Percentiles rank a stretch among this genome's conserved stretches.
These are phyloP conservation scores for Coffea canephora DNA, from an alignment of 257 asterid genomes.

Conservation along the genomic window DNA sequence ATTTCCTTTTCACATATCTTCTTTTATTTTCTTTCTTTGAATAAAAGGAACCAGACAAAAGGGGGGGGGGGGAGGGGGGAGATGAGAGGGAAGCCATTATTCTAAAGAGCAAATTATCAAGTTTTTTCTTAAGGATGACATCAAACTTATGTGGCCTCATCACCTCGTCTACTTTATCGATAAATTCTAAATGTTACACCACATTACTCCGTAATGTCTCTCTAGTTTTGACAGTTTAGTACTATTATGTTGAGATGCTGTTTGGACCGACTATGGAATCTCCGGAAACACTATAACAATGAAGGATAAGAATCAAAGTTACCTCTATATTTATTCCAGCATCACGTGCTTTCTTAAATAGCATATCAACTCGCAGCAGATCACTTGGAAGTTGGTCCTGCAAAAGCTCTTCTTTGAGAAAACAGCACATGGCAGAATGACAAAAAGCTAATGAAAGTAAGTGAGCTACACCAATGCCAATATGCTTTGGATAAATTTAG, in stretches of 20 bases:
- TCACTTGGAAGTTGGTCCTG: conserved; percentile 92
- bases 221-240: not conserved
- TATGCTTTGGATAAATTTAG: not conserved
- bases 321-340: conserved; percentile 84
- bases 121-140: not conserved
- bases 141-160: not conserved
- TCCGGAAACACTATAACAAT: not conserved
- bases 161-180: not conserved
- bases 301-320: not conserved
- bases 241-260: not conserved
- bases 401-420: conserved; percentile 22
- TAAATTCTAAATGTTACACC: not conserved
- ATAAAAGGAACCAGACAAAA: not conserved
- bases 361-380: conserved; percentile 69
- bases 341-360: conserved; percentile 81
- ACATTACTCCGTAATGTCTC: not conserved
- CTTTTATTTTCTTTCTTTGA: not conserved
- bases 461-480: not conserved
- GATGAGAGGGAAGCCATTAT: not conserved
- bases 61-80: no score
- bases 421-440: conserved; percentile 7
- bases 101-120: not conserved
- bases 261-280: not conserved
- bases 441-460: not conserved
- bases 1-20: no score